These are phyloP conservation scores for Backusella macrospora DNA, from an alignment of 192 early-diverging fungal species.

Conservation along the genomic window DNA sequence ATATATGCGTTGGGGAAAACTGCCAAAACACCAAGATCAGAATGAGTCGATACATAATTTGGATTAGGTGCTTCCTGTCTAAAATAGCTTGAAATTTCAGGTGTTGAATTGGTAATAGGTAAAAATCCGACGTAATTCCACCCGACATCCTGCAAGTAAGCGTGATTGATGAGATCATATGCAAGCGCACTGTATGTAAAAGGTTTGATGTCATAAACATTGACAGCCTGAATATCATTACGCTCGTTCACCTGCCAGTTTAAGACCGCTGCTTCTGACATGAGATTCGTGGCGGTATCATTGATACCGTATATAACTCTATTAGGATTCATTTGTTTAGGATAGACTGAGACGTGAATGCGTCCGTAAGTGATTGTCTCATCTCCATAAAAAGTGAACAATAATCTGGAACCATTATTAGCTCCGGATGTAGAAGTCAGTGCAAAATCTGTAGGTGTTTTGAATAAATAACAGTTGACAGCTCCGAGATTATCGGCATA, in stretches of 20 bases:
- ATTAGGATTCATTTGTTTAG: constrained; percentile 40
- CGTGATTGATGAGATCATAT: constrained; percentile 31
- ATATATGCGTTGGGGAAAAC: constrained; percentile 24
- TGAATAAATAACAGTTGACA: constrained; percentile 35
- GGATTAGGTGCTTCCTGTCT: constrained; percentile 36
- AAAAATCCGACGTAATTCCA: constrained; percentile 44
- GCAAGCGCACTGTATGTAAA: constrained; percentile 31
- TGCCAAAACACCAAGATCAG: constrained; percentile 30
- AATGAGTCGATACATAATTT: constrained; percentile 29
- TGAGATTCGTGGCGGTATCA: constrained; percentile 6
- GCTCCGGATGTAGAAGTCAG: constrained; percentile 35
- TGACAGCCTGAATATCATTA: constrained; percentile 33
- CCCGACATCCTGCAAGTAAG: constrained; percentile 32
- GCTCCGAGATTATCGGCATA: constrained; percentile 34
- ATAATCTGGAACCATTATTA: constrained; percentile 35
- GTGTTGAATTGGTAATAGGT: constrained; percentile 35
- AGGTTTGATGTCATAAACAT: constrained; percentile 35
- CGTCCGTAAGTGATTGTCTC: constrained; percentile 28
- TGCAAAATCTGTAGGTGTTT: constrained; percentile 21
- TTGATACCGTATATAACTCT: constrained; percentile 22
- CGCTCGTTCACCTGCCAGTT: constrained; percentile 37
- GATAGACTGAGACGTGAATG: constrained; percentile 34
- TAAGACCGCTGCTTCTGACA: constrained; percentile 18
- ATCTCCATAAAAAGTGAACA: constrained; percentile 37
- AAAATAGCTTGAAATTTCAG: constrained; percentile 30